Evolutionary conservation across 805 yeast species (phyloP), one percentile per base, ranked within the genome.

Genomic region (Debaryomyces prosopidis): DNA sequence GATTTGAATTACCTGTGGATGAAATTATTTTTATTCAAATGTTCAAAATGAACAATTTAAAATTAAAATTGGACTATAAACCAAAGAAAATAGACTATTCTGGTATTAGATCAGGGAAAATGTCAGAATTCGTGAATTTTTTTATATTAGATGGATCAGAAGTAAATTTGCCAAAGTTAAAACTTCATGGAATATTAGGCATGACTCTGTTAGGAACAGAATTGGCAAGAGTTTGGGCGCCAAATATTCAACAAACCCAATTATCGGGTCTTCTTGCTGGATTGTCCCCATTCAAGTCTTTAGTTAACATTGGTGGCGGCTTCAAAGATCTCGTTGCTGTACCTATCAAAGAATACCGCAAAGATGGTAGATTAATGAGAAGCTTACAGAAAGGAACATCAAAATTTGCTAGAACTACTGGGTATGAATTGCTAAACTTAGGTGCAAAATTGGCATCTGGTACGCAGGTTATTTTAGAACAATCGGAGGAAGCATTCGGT

Each of bases 381-480:
- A 81, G 94, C 48, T 51, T 90, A 1, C 88, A 87, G 54, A 84
- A 84, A 51, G 96, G 96, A 2, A 84, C 91, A 0, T 65, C 71
- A 43, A 75, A 82, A 6, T 89, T 91, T 65, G 83, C 91, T 1
- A 83, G 77, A 53, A 83, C 86, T 3, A 85, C 97, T 0, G 79
- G 94, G 3, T 86, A 84, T 45, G 97, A 91, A 60, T 63, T 90
- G 28, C 69, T 91, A 37, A 85, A 85, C 54, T 71, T 91, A 38
- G 96, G 97, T 0, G 92, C 87, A 0, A 89, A 86, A 54, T 59
- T 91, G 23, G 91, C 96, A 1, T 85, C 90, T 8, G 97, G 97
- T 0, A 87, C 96, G 0, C 97, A 90, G 57, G 81, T 84, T 0
- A 64, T 88, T 2, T 63, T 91, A 36, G 97, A 90, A 54, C 81